Evolutionary conservation across 768 basidiomycete genomes (phyloP).

Genomic region (Lentinula lateritia): DNA sequence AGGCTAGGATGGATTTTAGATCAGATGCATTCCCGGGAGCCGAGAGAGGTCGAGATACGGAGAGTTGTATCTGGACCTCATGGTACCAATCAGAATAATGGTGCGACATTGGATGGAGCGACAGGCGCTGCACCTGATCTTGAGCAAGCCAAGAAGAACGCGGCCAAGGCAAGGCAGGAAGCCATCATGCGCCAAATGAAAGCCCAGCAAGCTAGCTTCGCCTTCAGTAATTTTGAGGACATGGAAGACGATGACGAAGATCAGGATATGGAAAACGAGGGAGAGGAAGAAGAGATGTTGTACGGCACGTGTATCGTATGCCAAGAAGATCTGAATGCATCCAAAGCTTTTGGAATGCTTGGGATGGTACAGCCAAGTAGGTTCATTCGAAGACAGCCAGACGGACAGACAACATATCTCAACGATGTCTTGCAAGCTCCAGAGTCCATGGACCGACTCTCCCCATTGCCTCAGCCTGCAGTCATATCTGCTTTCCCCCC

Average conservation of each 20-base stretch:
- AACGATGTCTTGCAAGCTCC: constrained; percentile 67
- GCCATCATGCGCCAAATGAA: constrained; percentile 96
- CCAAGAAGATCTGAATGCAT: constrained; percentile 81
- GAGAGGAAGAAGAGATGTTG: constrained; percentile 40
- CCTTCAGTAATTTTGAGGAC: constrained; percentile 68
- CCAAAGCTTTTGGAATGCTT: constrained; percentile 77
- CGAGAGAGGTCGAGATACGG: constrained; percentile 48
- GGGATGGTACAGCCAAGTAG: constrained; percentile 87
- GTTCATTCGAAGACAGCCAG: constrained; percentile 72
- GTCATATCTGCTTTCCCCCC: constrained; percentile 42
- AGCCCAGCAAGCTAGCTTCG: constrained; percentile 83
- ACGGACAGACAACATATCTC: constrained; percentile 56
- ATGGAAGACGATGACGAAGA: constrained; percentile 66
- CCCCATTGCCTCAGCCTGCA: constrained; percentile 7
- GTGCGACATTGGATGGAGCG: constrained; percentile 18
- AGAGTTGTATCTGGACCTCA: constrained; percentile 19
- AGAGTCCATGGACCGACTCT: constrained; percentile 58
- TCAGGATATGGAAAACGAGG: constrained; percentile 47
- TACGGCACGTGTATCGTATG: constrained; percentile 98
- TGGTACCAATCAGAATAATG: constrained; percentile 18
- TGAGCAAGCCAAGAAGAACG: constrained; percentile 71
- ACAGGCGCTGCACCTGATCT: constrained; percentile 36
- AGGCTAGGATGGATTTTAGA: constrained; percentile 75
- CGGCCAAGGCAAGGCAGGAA: constrained; percentile 87
- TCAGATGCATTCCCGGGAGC: constrained; percentile 49